These are phyloP conservation scores for Paraconiothyrium brasiliense DNA, from an alignment of 2,329 filamentous ascomycete species.

Conservation along the genomic window DNA sequence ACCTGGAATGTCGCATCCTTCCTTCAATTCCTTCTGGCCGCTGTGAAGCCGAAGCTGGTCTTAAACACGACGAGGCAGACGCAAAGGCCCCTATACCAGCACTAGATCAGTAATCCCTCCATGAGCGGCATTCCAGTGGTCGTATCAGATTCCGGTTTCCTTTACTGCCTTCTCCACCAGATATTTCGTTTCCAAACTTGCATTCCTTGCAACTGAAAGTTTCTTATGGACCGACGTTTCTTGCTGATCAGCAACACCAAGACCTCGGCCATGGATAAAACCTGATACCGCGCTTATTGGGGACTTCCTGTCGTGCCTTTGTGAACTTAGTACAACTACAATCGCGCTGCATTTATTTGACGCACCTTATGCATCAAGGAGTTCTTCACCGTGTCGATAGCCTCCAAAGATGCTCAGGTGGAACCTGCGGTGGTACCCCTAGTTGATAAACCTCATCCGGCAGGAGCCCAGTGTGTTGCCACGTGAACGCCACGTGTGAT, in stretches of 20 bases:
- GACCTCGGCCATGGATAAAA: not conserved
- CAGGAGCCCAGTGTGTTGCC: not conserved
- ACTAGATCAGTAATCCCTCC: not conserved
- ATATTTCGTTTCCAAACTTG: not conserved
- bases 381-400: no score
- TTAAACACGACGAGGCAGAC: not conserved
- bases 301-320: no score
- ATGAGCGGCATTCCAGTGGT: not conserved
- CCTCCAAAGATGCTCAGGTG: not conserved
- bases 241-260: not conserved
- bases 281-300: no score
- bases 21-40: not conserved
- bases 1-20: not conserved
- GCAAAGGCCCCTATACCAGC: not conserved
- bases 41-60: not conserved
- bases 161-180: not conserved
- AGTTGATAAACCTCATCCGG: not conserved
- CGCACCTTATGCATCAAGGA: no score
- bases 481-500: conserved; percentile 1
- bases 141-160: not conserved
- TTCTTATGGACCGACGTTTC: not conserved
- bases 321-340: no score
- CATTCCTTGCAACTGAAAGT: not conserved
- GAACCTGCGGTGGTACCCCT: not conserved
- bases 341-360: no score